Evolutionary conservation across 140 eudicot genomes (phyloP), one percentile per base, ranked within the genome.

Genomic region (Ambrosia hybrid): DNA sequence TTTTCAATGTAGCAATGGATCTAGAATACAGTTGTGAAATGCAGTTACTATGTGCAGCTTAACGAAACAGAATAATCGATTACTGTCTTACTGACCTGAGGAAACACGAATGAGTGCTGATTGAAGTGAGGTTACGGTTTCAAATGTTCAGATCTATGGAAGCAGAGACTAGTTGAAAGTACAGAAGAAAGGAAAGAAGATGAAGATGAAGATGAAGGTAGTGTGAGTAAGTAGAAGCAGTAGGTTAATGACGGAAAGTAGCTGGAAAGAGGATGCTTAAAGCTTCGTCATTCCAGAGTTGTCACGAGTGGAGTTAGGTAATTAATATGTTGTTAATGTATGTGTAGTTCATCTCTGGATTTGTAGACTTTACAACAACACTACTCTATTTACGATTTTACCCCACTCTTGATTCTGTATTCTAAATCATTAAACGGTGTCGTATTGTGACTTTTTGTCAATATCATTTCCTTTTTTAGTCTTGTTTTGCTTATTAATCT

Each of bases 181-280:
- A 30, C 34, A 30, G 34, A 30, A 30, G 34, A 30, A 30, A 30
- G 34, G 34, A 30, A 30, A 30, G 26, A 21, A 21, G 26, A 21
- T 21, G 2, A 30, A 21, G 26, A 21, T 21, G 2, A 30, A 30
- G 34, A 30, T 30, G 2, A 30, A 30, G 34, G 34, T 30, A 30
- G 34, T 30, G 34, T 30, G 34, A 30, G 34, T 30, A 30, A 30
- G 34, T 30, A 30, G 34, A 30, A 30, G 34, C 34, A 30, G 34
- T 30, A 30, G 34, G 53, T 21, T 57, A 65, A 71, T 78, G 73
- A 65, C 37, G 45, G 17, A 58, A 30, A 26, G 74, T 68, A 70
- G 84, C 80, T 80, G 84, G 78, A 80, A 80, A 80, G 83, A 74
- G 72, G 81, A 80, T 80, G 85, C 85, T 80, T 80, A 67, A 80